Base-by-base conservation (phyloP, 2,329 filamentous ascomycete genomes). In the Ilyonectria sp. region DNA sequence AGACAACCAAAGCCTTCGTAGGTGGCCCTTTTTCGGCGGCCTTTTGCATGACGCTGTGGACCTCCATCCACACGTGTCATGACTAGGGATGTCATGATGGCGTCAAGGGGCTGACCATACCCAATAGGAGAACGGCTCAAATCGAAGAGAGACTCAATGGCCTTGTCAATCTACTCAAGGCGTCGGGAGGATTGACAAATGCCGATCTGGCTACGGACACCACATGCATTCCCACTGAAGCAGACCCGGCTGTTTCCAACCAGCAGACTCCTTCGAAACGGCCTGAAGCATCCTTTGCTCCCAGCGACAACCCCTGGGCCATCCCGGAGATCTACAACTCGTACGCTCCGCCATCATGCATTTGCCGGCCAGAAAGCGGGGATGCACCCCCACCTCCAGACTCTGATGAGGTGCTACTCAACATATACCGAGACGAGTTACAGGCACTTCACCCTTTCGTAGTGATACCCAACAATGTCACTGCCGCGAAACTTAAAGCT, bases 91-190 rank as follows among this genome's bases (percentile, higher is more conserved):
- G 50, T 61, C 61, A 64, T 61, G 53, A 57, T 44, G 35, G 21
- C 49, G 26, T 31, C 37, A 33, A 19, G n/a, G 35, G 50, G 10
- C 59, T 65, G 35, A 67, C 61, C 21, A 37, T 46, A 5, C 19
- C 44, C 23, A 33, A 23, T 63, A 87, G 85, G 15, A 82, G 80
- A 72, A 87, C 85, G 3, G 82, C 83, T 1, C 84, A 86, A 63
- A 82, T 87, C 15, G 85, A 87, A 65, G 82, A 86, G 62, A 81
- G 83, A 7, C 75, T 87, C 8, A 85, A 87, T 67, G 84, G 83
- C 19, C 79, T 87, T 1, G 82, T 87, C 23, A 83, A 84, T 57
- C 78, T 86, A 0, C 78, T 87, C 2, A 82, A 83, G 37, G 82
- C 84, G 1, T 80, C 81, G 2, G 82, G 82, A 5, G 82, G 84